Base-by-base conservation (phyloP, 2,329 filamentous ascomycete species). In the Cladosporium oxysporum region DNA sequence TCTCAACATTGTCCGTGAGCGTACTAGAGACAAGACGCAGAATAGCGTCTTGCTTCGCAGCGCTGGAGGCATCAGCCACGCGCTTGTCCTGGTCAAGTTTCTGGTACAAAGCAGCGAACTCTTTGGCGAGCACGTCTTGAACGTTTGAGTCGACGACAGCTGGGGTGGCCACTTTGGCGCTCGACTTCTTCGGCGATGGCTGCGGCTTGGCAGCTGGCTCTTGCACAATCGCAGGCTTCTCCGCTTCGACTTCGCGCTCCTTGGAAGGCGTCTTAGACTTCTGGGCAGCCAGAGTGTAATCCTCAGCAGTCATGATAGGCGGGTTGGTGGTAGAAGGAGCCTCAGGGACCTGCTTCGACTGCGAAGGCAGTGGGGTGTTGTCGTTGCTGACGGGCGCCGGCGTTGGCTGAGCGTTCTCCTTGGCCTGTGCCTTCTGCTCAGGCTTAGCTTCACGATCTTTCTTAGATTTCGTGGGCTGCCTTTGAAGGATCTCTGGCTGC, bases 61-160 rank as follows among this genome's bases (percentile, higher is more conserved):
- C 81, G 47, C 84, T 83, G 21, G 87, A 83, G 60, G 87, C 86
- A 73, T 89, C 87, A 73, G 88, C 84, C 52, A 85, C 83, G 64
- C 86, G 85, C 72, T 85, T 86, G 71, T 96, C 93, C 58, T 91
- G 88, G 77, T 83, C 90, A 79, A 90, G 83, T 53, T 85, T 86
- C 67, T 81, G 82, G 73, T 89, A 86, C 50, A 90, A 77, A 10
- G 77, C 77, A 37, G 85, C 83, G 26, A 89, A 77, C 66, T 88
- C 84, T 60, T 79, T 79, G 37, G 77, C 78, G 66, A 75, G 68
- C 49, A 72, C 16, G 65, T 65, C 16, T 68, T 64, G 23, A 53
- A 64, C 12, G 68, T 66, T 57, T 66, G 37, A 29, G 62, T 50
- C 62, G 44, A 21, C 16, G 7, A 41, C 29, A 23, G 16, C 21